A percentile compares a stretch with the other conserved stretches of the same genome.
These are phyloP conservation scores for Arthrobotrys musiformis DNA, from an alignment of 2,329 filamentous ascomycete species.

Conservation along the genomic window DNA sequence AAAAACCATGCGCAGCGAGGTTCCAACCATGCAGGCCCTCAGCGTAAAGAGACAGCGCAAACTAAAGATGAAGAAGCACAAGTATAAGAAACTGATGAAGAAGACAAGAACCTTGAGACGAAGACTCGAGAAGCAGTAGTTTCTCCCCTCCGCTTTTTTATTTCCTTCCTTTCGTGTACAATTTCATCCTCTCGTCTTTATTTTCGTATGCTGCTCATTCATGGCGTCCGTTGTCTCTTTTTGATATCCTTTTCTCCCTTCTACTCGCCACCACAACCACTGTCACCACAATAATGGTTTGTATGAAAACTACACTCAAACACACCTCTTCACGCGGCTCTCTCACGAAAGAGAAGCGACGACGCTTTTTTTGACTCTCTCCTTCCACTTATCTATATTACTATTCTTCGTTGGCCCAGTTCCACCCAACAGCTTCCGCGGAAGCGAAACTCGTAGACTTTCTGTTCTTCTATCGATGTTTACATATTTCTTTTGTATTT, in stretches of 20 bases:
- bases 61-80: constrained; percentile 99
- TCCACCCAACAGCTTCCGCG: not conserved
- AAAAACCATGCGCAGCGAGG: constrained; percentile 68
- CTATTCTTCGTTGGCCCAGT: not conserved
- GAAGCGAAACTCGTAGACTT: constrained; percentile 28
- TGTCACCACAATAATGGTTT: too few species aligned
- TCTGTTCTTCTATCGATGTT: constrained; percentile 9
- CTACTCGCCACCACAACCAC: constrained; percentile 2
- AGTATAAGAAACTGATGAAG: constrained; percentile 99
- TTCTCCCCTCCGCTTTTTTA: not conserved
- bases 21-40: constrained; percentile 78
- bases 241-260: constrained; percentile 28
- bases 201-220: constrained; percentile 14
- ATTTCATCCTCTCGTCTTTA: not conserved
- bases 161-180: not conserved
- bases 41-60: constrained; percentile 92
- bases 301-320: constrained; percentile 3
- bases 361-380: not conserved
- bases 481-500: constrained; percentile 26
- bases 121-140: constrained; percentile 69
- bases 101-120: constrained; percentile 86
- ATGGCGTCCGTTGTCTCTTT: constrained; percentile 29
- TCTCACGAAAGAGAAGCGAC: constrained; percentile 9
- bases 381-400: constrained; percentile 3
- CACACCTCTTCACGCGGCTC: not conserved